Conservation (phyloP, 768 basidiomycete species). For the Phaeotremella fagi region DNA sequence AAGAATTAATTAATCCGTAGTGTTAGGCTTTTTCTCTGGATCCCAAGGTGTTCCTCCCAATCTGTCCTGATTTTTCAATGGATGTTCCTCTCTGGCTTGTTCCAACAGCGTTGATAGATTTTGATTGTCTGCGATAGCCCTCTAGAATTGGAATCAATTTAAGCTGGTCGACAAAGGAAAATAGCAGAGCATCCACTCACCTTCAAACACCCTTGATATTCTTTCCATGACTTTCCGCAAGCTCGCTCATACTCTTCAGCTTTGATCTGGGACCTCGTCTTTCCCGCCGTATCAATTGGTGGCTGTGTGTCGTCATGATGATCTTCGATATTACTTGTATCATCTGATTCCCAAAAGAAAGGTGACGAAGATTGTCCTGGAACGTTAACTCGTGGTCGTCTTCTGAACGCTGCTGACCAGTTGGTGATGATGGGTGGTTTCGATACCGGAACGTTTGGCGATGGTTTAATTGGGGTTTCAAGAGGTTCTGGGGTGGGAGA, state of each 20-base stretch:
- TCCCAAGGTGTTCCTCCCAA: slow-evolving; percentile 40
- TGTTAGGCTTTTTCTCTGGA: slow-evolving; percentile 7
- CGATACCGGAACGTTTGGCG: neutral
- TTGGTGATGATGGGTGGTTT: slow-evolving; percentile 7
- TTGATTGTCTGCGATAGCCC: slow-evolving; percentile 67
- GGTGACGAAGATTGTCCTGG: neutral
- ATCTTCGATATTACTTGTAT: slow-evolving; percentile 2
- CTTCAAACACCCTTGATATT: slow-evolving; percentile 76
- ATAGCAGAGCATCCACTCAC: slow-evolving; percentile 52
- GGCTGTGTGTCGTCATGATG: neutral
- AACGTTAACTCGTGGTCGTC: neutral
- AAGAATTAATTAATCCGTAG: neutral
- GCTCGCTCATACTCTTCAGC: slow-evolving; percentile 80
- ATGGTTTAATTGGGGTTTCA: neutral
- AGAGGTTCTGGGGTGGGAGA: neutral
- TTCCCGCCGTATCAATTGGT: slow-evolving; percentile 50
- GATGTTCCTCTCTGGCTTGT: slow-evolving; percentile 75
- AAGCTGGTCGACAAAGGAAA: neutral
- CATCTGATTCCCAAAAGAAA: slow-evolving; percentile 1
- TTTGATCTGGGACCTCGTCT: slow-evolving; percentile 61
- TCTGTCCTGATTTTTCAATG: slow-evolving; percentile 47
- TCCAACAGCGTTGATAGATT: slow-evolving; percentile 70
- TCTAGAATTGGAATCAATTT: slow-evolving; percentile 51
- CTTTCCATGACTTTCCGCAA: slow-evolving; percentile 77
- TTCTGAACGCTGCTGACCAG: slow-evolving; percentile 6